Conservation (phyloP, 108 stramenopile genomes). For the Nitzschia putrida region DNA sequence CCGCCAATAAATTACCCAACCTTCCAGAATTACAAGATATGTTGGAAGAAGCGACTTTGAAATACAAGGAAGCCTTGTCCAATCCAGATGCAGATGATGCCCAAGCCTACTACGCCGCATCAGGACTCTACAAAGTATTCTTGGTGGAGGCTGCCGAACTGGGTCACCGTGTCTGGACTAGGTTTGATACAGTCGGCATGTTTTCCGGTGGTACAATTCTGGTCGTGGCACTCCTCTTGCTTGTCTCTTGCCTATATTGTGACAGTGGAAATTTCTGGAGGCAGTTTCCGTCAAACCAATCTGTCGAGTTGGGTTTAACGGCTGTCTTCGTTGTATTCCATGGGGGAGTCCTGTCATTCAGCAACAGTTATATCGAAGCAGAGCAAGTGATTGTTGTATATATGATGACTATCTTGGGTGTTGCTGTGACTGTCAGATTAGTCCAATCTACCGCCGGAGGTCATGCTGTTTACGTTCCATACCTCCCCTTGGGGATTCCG, state of each 20-base stretch:
- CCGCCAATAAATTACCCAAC: slow-evolving; percentile 65
- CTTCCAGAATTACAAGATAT: slow-evolving; percentile 57
- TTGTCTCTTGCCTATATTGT: slow-evolving; percentile 6
- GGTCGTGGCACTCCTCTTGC: slow-evolving; percentile 42
- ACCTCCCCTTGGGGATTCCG: slow-evolving; percentile 47
- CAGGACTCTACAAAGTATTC: slow-evolving; percentile 75
- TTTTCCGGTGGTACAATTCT: slow-evolving; percentile 59
- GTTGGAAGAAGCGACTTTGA: slow-evolving; percentile 56
- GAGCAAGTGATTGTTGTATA: slow-evolving; percentile 70
- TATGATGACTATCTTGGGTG: slow-evolving; percentile 56
- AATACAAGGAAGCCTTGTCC: slow-evolving; percentile 57
- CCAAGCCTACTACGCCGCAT: slow-evolving; percentile 62
- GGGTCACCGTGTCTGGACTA: slow-evolving; percentile 85
- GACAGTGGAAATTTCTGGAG: not conserved
- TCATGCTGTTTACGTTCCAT: slow-evolving; percentile 18
- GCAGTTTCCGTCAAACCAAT: slow-evolving; percentile 24
- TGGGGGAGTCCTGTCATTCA: slow-evolving; percentile 72
- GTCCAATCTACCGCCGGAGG: slow-evolving; percentile 19
- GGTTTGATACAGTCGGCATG: slow-evolving; percentile 81
- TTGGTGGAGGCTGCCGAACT: slow-evolving; percentile 69
- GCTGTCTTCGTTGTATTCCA: slow-evolving; percentile 59
- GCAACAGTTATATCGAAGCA: slow-evolving; percentile 78
- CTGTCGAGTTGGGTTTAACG: slow-evolving; percentile 39
- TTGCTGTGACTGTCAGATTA: slow-evolving; percentile 40
- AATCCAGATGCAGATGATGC: slow-evolving; percentile 46